Percentiles rank a stretch among this genome's conserved stretches.
Evolutionary conservation across 352 stramenopile genomes (phyloP).

Genomic region (Phytophthora europaea): DNA sequence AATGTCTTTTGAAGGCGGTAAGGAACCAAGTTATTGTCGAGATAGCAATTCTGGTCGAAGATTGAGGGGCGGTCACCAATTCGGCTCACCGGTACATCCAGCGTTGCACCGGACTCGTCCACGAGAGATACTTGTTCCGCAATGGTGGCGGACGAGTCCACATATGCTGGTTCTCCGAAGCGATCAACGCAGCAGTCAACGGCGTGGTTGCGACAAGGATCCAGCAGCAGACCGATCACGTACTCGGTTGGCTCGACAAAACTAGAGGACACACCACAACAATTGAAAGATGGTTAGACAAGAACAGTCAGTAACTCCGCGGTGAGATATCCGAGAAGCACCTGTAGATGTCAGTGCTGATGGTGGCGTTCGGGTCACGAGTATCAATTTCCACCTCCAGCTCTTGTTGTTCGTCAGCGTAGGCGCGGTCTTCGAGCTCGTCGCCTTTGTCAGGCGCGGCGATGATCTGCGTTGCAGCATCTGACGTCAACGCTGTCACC

Average conservation of each 20-base stretch:
- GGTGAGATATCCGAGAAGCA: conserved; percentile 14
- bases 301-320: background rate
- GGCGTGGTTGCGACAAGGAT: conserved; percentile 72
- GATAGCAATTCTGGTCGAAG: conserved; percentile 81
- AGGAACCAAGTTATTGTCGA: conserved; percentile 55
- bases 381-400: conserved; percentile 53
- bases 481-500: conserved; percentile 9
- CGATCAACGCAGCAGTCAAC: conserved; percentile 81
- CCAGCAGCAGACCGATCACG: conserved; percentile 82
- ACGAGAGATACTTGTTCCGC: conserved; percentile 76
- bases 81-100: conserved; percentile 71
- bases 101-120: conserved; percentile 66
- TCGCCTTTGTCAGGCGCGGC: conserved; percentile 75
- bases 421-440: conserved; percentile 71
- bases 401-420: conserved; percentile 49
- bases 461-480: conserved; percentile 58
- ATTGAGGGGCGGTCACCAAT: conserved; percentile 73
- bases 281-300: background rate
- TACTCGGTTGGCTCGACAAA: conserved; percentile 69
- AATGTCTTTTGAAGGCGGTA: conserved; percentile 75
- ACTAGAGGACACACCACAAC: conserved; percentile 27
- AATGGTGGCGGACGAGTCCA: conserved; percentile 26
- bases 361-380: conserved; percentile 50
- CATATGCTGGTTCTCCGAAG: conserved; percentile 79
- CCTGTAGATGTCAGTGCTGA: conserved; percentile 81